Evolutionary conservation across 1,284 basidiomycete species (phyloP), one percentile per base, ranked within the genome.

Genomic region (Ustilago tritici): DNA sequence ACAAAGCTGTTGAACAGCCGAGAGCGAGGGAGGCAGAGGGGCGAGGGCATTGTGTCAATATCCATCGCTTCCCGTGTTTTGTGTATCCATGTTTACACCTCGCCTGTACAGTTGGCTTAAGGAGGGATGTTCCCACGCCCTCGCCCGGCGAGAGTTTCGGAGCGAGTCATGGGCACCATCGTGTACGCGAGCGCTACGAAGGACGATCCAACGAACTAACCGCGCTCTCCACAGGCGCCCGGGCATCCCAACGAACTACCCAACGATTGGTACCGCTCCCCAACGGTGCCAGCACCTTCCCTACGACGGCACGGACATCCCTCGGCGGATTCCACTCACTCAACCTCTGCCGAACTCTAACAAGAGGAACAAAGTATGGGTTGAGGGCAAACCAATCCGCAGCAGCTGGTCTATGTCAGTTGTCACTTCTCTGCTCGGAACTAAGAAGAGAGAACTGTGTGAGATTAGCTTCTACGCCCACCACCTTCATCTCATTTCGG

Each of bases 281-380:
- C 9, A 19, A 19, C 43, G n/a, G 7, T 19, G 43, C n/a, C 14
- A 46, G n/a, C n/a, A 15, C 43, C 6, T 46, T 19, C 17, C 43
- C 43, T 19, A 15, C 19, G 43, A 19, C 43, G 43, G 2, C 43
- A 46, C n/a, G 17, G 17, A 17, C 43, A 46, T 19, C n/a, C 8
- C 19, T 19, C 17, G 43, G 19, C 43, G 43, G 43, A 46, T 7
- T 38, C 23, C 23, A 28, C 23, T 28, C 23, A 28, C 23, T 28
- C 23, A 28, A 28, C 23, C 36, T 38, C 36, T 7, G 43, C 43
- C 7, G 8, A 46, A 8, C 43, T 46, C 43, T 47, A 23, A 8
- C 43, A 53, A 53, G 31, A 23, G 28, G 8, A 56, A 38, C 31
- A 41, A 56, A n/a, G 11, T 36, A 15, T 56, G 49, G 49, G 49